Evolutionary conservation across 768 basidiomycete species (phyloP).

Genomic region (Rhodotorula toruloides): DNA sequence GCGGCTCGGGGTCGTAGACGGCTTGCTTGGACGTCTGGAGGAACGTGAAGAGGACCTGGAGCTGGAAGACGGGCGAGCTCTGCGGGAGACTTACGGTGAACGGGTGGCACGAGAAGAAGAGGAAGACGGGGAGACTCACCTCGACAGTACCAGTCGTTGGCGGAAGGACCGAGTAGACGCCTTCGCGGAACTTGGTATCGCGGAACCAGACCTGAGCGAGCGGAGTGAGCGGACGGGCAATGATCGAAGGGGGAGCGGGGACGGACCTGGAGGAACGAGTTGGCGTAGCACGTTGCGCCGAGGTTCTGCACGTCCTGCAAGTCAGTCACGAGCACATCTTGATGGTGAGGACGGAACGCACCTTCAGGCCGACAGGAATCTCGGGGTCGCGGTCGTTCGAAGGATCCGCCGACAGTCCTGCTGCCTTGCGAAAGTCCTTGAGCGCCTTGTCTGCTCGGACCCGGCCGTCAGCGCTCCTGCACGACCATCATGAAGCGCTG

Average conservation of each 20-base stretch:
- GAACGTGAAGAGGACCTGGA: conserved; percentile 62
- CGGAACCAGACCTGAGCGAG: conserved; percentile 78
- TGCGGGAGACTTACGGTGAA: conserved; percentile 7
- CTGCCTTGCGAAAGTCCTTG: conserved; percentile 55
- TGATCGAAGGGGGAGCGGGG: not conserved
- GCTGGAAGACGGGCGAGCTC: conserved; percentile 48
- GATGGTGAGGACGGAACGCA: conserved; percentile 43
- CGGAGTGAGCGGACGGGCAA: not conserved
- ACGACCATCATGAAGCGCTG: not conserved
- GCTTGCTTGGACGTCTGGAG: conserved; percentile 66
- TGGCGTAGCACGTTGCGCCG: conserved; percentile 95
- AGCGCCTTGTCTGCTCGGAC: conserved; percentile 53
- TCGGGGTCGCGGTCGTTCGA: conserved; percentile 54
- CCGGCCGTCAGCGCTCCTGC: conserved; percentile 31
- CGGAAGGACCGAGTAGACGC: conserved; percentile 71
- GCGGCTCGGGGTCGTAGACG: conserved; percentile 74
- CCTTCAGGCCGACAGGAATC: conserved; percentile 72
- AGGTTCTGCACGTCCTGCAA: conserved; percentile 60
- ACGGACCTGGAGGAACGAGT: conserved; percentile 79
- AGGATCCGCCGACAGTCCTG: conserved; percentile 59
- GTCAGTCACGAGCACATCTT: not conserved
- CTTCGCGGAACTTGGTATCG: conserved; percentile 70
- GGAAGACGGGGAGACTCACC: conserved; percentile 44
- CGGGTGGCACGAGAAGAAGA: not conserved
- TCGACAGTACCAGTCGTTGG: conserved; percentile 54